Evolutionary conservation across 495 filamentous ascomycete species (phyloP).

Genomic region (Penicillium diatomitis): DNA sequence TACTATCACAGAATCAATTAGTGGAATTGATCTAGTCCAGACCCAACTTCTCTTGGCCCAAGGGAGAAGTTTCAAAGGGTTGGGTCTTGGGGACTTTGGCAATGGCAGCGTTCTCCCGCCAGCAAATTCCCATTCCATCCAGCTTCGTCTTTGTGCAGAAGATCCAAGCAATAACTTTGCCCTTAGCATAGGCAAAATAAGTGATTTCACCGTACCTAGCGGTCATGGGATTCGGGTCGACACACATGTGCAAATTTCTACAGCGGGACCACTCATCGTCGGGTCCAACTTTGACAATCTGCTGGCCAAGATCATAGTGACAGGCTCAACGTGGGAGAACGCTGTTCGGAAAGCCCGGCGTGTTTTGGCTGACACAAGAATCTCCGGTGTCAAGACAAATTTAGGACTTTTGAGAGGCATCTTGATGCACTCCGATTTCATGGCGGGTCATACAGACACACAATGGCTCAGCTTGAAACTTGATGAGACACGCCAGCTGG

Average conservation of each 20-base stretch:
- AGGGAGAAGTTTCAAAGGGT: constrained; percentile 33
- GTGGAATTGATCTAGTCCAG: constrained; percentile 47
- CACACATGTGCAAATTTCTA: constrained; percentile 36
- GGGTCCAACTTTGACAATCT: constrained; percentile 51
- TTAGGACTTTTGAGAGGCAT: constrained; percentile 45
- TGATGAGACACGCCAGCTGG: constrained; percentile 25
- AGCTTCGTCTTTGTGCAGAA: constrained; percentile 51
- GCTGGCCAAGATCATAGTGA: constrained; percentile 54
- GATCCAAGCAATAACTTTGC: constrained; percentile 42
- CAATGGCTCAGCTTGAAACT: constrained; percentile 49
- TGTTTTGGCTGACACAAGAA: constrained; percentile 43
- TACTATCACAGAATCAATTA: constrained; percentile 45
- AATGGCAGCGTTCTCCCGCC: constrained; percentile 22
- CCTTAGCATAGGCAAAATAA: constrained; percentile 50
- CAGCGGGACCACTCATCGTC: constrained; percentile 26
- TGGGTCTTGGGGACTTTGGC: constrained; percentile 26
- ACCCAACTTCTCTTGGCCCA: constrained; percentile 46
- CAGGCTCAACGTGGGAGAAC: constrained; percentile 41
- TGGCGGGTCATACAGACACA: constrained; percentile 37
- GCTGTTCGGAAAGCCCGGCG: constrained; percentile 43
- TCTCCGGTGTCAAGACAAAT: constrained; percentile 49
- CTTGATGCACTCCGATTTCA: constrained; percentile 39
- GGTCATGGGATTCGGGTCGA: constrained; percentile 51
- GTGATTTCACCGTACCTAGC: constrained; percentile 40
- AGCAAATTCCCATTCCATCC: constrained; percentile 35